phyloP scores from a whole-genome alignment of 2,329 filamentous ascomycete genomes.

The Dactylellina drechsleri region DNA sequence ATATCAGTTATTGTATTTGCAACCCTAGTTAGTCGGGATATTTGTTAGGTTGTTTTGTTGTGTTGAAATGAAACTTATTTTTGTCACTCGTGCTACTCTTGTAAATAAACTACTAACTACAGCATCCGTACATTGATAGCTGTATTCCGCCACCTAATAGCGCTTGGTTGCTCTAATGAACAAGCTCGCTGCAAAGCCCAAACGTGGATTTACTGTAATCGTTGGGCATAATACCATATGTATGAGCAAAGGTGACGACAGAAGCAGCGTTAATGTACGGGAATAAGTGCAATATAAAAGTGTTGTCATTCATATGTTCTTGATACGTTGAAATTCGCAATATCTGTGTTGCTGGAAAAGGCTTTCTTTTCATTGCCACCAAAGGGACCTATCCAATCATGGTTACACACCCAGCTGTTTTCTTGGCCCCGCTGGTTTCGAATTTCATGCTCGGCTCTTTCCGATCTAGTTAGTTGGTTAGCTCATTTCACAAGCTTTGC shows the following conservation, averaged over 20 bases:
- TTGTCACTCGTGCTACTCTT: too few relatives aligned
- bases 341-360: background rate
- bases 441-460: too few relatives aligned
- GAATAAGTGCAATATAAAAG: background rate
- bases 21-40: too few relatives aligned
- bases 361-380: background rate
- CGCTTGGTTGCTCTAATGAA: background rate
- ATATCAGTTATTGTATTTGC: too few relatives aligned
- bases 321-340: background rate
- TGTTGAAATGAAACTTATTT: too few relatives aligned
- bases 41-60: too few relatives aligned
- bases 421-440: too few relatives aligned
- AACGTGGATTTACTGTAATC: background rate
- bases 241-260: background rate
- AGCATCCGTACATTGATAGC: too few relatives aligned
- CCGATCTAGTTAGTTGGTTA: too few relatives aligned
- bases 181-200: background rate
- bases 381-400: background rate
- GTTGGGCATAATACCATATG: background rate
- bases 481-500: too few relatives aligned
- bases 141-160: too few relatives aligned
- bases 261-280: background rate
- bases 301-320: background rate
- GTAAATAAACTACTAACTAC: too few relatives aligned
- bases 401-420: background rate